phyloP scores from a whole-genome alignment of 805 yeast species.

The Starmerella potacharoeniae region DNA sequence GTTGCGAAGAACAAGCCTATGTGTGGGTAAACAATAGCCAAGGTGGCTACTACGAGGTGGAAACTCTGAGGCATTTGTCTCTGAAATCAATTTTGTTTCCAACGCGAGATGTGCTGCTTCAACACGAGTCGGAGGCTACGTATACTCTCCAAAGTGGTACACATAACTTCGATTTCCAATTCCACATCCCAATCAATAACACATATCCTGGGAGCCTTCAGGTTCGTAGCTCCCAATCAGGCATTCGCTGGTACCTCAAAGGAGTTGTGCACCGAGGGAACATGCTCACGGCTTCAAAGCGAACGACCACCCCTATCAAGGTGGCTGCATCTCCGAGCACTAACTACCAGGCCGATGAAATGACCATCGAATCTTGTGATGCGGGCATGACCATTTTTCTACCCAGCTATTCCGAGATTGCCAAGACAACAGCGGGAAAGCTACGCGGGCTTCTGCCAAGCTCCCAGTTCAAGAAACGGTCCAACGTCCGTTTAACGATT shows the following conservation, averaged over 20 bases:
- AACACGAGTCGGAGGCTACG: conserved; percentile 1
- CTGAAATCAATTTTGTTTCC: conserved; percentile 13
- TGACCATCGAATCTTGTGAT: neutral
- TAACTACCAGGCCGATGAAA: neutral
- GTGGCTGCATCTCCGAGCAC: conserved; percentile 12
- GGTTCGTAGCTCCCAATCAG: conserved; percentile 10
- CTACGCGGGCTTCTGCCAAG: conserved; percentile 14
- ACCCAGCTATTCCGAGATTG: conserved; percentile 15
- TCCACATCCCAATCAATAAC: conserved; percentile 14
- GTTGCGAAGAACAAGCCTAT: conserved; percentile 20
- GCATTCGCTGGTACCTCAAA: conserved; percentile 19
- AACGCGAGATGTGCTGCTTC: neutral
- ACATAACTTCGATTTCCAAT: conserved; percentile 16
- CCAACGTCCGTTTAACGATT: conserved; percentile 5
- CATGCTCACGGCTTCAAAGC: conserved; percentile 2
- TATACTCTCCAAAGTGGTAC: conserved; percentile 16
- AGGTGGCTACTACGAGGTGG: conserved; percentile 18
- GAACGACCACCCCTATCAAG: conserved; percentile 7
- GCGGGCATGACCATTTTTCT: conserved; percentile 1
- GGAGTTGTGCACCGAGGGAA: conserved; percentile 17
- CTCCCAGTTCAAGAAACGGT: conserved; percentile 4
- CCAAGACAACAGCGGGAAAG: conserved; percentile 12
- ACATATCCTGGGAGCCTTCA: conserved; percentile 14
- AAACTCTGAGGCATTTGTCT: conserved; percentile 12
- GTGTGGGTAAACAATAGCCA: conserved; percentile 21